These are phyloP conservation scores for Xylariaceae sp. DNA, from an alignment of 2,329 filamentous ascomycete species.

Conservation along the genomic window DNA sequence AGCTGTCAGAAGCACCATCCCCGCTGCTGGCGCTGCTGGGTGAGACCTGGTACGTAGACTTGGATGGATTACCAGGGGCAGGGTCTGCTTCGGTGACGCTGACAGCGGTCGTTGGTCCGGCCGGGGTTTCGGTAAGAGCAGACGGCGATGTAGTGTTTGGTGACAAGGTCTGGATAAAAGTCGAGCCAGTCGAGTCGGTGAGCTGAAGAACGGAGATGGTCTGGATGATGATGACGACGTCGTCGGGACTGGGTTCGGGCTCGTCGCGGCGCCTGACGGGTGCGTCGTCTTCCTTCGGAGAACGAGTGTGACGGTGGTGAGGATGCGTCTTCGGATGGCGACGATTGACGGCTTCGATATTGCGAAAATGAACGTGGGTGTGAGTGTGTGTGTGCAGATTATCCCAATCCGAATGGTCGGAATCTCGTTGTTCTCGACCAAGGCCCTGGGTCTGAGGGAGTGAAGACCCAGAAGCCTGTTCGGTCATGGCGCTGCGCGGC, in stretches of 20 bases:
- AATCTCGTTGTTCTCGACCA: conserved; percentile 11
- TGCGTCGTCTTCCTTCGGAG: conserved; percentile 9
- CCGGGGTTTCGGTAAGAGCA: conserved; percentile 1
- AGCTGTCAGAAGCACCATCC: conserved; percentile 19
- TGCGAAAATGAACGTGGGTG: conserved; percentile 30
- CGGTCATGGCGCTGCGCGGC: conserved; percentile 40
- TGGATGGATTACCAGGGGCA: conserved; percentile 26
- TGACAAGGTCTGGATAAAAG: conserved; percentile 40
- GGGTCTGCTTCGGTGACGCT: conserved; percentile 26
- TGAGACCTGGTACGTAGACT: background rate
- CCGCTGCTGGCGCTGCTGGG: conserved; percentile 9
- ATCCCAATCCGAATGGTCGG: no score
- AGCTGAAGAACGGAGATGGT: conserved; percentile 51
- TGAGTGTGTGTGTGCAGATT: conserved; percentile 26
- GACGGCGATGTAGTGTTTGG: conserved; percentile 24
- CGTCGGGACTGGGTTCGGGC: conserved; percentile 20
- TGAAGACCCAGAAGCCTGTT: conserved; percentile 42
- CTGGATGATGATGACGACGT: conserved; percentile 42
- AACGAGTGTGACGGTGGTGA: conserved; percentile 30
- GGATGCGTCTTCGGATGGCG: conserved; percentile 22
- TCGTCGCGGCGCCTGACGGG: conserved; percentile 14
- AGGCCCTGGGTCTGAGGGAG: conserved; percentile 42
- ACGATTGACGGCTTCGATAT: conserved; percentile 10
- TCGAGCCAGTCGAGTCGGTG: conserved; percentile 43
- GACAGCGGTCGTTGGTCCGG: conserved; percentile 34